These are phyloP conservation scores for Fusarium circinatum DNA, from an alignment of 2,329 filamentous ascomycete genomes.

Conservation along the genomic window DNA sequence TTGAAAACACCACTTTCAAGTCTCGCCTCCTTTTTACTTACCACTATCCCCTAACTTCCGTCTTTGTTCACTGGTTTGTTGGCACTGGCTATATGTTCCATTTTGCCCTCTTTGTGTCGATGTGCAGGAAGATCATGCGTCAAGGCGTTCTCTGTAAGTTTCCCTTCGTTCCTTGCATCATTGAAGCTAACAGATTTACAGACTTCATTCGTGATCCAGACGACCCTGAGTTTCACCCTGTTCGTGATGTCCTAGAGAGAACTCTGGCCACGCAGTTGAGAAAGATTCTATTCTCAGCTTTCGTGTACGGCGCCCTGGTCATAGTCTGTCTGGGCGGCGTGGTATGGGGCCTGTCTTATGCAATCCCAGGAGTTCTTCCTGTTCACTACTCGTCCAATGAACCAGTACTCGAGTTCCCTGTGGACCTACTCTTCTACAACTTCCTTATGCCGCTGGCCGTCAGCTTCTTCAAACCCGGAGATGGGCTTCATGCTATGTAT, in stretches of 20 bases:
- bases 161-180: not conserved
- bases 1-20: constrained; percentile 80
- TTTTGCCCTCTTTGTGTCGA: constrained; percentile 97
- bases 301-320: constrained; percentile 94
- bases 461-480: constrained; percentile 84
- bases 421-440: constrained; percentile 96
- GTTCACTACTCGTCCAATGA: constrained; percentile 95
- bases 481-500: constrained; percentile 86
- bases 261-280: constrained; percentile 91
- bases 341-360: constrained; percentile 85
- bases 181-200: constrained; percentile 47
- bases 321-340: constrained; percentile 94
- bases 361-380: constrained; percentile 78
- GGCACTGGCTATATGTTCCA: constrained; percentile 99
- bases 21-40: constrained; percentile 83
- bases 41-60: constrained; percentile 84
- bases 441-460: constrained; percentile 92
- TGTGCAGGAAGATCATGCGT: constrained; percentile 98
- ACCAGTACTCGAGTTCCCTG: constrained; percentile 91
- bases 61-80: constrained; percentile 98
- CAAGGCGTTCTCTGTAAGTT: constrained; percentile 88
- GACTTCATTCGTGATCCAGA: constrained; percentile 98
- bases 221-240: constrained; percentile 97
- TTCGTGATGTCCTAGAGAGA: constrained; percentile 94
- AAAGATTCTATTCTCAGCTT: constrained; percentile 95